Evolutionary conservation across 306 rosid genomes (phyloP), one percentile per base, ranked within the genome.

Genomic region (Betula pendula): DNA sequence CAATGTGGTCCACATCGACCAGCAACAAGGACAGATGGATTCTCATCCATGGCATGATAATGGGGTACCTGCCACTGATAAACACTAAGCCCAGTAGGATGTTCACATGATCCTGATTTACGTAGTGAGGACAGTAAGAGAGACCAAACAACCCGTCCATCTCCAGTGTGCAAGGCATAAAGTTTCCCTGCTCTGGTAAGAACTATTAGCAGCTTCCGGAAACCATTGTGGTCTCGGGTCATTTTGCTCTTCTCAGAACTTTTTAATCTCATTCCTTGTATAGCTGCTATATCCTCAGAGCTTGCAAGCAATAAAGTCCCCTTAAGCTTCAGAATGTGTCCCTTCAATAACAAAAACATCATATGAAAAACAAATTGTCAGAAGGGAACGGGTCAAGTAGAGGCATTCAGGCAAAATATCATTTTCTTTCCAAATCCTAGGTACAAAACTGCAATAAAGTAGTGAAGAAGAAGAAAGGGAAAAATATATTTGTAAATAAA

Each of bases 21-120:
- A 77, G 84, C 90, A 62, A 96, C 74, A 58, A 96, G 93, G 70
- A 91, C 77, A 75, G 97, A 90, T 71, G 99, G 99, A 85, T 96
- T 91, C 78, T 89, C 94, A 78, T 96, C 97, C 91, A 95, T 20
- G 45, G 97, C 99, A 78, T 89, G 96, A 83, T 96, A 98, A 84
- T 96, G 99, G 4, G 98, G 99, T 74, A 89, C 86, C 88, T 89
- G 99, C 99, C 99, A 96, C 89, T 96, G 97, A 89, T 92, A 96
- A 76, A 96, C 71, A 72, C 75, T 91, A 79, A 91, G 89, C 81
- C 96, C 93, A 59, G 77, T 85, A 9, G 99, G 96, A 80, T 74
- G 70, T 63, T 80, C 78, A 50, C 99, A 96, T 69, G 55, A 83
- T 56, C 85, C 91, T 81, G 97, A 89, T 77, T 81, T 91, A 44